Conservation (phyloP, 257 asterid genomes). For the Solanum chmielewskii region DNA sequence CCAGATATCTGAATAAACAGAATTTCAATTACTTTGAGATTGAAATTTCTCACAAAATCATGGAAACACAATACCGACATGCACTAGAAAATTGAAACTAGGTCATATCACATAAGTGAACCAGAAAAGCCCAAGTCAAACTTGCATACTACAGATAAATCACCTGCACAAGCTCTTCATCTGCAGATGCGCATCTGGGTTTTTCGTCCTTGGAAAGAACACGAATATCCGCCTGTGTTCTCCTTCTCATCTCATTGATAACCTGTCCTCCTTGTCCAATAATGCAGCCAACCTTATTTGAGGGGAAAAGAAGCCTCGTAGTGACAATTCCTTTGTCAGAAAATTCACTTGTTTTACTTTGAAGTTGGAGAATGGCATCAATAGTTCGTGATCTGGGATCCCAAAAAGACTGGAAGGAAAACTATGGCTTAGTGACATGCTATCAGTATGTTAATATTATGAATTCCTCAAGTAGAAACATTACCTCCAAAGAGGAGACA, state of each 20-base stretch:
- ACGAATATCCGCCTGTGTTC: constrained; percentile 76
- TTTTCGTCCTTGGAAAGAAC: constrained; percentile 64
- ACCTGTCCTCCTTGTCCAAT: constrained; percentile 81
- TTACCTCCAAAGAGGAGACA: constrained; percentile 62
- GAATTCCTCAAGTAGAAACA: constrained; percentile 8
- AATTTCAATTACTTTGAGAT: not conserved
- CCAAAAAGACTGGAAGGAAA: constrained; percentile 40
- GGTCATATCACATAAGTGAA: not conserved
- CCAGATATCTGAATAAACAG: constrained; percentile 50
- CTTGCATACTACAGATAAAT: not conserved
- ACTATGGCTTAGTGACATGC: constrained; percentile 15
- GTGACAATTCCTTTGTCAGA: constrained; percentile 59
- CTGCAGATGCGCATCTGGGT: constrained; percentile 60
- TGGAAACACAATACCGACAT: not conserved
- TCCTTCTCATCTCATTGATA: constrained; percentile 80
- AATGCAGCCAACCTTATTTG: constrained; percentile 84
- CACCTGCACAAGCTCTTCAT: constrained; percentile 96
- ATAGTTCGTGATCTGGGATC: constrained; percentile 64
- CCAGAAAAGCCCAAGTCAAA: not conserved
- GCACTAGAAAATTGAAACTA: not conserved
- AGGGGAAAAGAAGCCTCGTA: constrained; percentile 67
- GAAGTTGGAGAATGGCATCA: constrained; percentile 71
- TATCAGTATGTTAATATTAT: not conserved
- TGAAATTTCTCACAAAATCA: not conserved
- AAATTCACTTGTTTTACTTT: constrained; percentile 44